These are phyloP conservation scores for Hawksworthiomyces lignivorus DNA, from an alignment of 2,329 filamentous ascomycete genomes.

Conservation along the genomic window DNA sequence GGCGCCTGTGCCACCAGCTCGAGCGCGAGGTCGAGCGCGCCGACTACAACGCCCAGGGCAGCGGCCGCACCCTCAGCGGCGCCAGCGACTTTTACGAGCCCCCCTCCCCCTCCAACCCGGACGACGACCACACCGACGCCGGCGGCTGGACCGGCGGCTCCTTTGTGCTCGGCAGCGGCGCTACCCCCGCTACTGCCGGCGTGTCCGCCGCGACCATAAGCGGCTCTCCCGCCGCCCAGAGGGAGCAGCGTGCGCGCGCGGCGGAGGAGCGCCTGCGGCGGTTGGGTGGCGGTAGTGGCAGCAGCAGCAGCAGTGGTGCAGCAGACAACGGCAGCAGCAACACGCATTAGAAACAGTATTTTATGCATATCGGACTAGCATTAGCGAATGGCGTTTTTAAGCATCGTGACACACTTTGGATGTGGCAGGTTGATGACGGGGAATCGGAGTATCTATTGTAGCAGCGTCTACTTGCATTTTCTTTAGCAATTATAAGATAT, in stretches of 20 bases:
- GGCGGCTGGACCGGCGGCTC: constrained; percentile 74
- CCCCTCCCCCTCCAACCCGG: constrained; percentile 32
- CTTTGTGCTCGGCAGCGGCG: constrained; percentile 59
- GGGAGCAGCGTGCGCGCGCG: constrained; percentile 68
- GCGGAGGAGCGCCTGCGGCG: constrained; percentile 60
- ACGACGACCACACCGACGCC: constrained; percentile 54
- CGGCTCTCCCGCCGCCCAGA: constrained; percentile 42
- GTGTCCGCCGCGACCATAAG: constrained; percentile 3
- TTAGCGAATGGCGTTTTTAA: too few relatives aligned
- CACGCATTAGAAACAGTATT: too few relatives aligned
- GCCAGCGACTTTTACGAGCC: constrained; percentile 54
- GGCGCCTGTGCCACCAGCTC: constrained; percentile 80
- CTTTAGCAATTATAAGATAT: too few relatives aligned
- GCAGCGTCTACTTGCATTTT: too few relatives aligned
- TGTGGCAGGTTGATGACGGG: too few relatives aligned
- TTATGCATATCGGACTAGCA: too few relatives aligned
- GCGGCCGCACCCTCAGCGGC: constrained; percentile 60
- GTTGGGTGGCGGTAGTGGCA: constrained; percentile 19
- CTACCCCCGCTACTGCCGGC: constrained; percentile 33
- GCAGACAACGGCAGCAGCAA: not conserved
- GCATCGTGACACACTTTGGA: too few relatives aligned
- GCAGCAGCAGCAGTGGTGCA: too few relatives aligned
- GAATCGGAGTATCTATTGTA: too few relatives aligned
- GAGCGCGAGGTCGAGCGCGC: constrained; percentile 75
- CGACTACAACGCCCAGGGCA: constrained; percentile 60